These are phyloP conservation scores for Phycomyces nitens DNA, from an alignment of 192 early-diverging fungal species.

Conservation along the genomic window DNA sequence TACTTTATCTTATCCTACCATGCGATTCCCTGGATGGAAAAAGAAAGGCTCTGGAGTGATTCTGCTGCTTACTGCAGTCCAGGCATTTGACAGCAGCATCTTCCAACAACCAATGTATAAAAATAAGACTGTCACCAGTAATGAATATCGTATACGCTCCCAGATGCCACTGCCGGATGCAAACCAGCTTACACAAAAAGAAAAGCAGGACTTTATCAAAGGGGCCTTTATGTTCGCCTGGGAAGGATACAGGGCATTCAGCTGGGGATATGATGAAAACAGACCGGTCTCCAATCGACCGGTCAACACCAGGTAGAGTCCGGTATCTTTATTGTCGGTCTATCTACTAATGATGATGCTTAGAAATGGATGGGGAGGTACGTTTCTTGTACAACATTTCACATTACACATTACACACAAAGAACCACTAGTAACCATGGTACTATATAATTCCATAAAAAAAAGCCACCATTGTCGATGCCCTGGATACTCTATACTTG, in stretches of 20 bases:
- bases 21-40: background rate
- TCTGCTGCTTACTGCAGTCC: background rate
- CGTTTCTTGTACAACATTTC: background rate
- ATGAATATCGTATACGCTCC: background rate
- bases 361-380: slow-evolving; percentile 55
- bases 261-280: slow-evolving; percentile 79
- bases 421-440: no score
- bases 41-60: background rate
- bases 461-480: slow-evolving; percentile 74
- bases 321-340: background rate
- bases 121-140: background rate
- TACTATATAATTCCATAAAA: slow-evolving; percentile 3
- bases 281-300: slow-evolving; percentile 34
- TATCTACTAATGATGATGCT: background rate
- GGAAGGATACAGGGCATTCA: slow-evolving; percentile 72
- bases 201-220: slow-evolving; percentile 50
- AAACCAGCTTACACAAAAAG: background rate
- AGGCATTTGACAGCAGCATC: background rate
- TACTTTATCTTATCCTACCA: background rate
- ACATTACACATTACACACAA: background rate
- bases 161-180: slow-evolving; percentile 2
- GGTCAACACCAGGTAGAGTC: slow-evolving; percentile 30
- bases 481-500: slow-evolving; percentile 83
- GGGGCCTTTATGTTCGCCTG: slow-evolving; percentile 65
- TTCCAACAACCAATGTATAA: background rate